Evolutionary conservation across 164 flowering plant genomes (phyloP).

Genomic region (Euptelea pleiosperma): DNA sequence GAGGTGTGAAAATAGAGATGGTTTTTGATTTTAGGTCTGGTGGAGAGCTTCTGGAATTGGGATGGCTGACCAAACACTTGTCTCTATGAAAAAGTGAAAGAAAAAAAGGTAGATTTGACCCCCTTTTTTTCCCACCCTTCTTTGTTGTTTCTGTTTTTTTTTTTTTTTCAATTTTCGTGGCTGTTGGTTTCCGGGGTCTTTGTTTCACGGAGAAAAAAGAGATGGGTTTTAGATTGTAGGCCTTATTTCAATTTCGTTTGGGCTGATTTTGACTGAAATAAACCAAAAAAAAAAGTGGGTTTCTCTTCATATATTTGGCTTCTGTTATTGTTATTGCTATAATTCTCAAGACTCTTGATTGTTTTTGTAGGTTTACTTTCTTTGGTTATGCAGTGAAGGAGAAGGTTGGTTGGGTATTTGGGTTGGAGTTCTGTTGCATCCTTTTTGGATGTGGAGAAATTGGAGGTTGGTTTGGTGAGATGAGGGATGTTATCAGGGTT

Average conservation of each 20-base stretch:
- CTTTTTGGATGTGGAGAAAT: slow-evolving; percentile 42
- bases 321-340: slow-evolving; percentile 6
- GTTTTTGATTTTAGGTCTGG: slow-evolving; percentile 9
- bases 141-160: neutral
- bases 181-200: slow-evolving; percentile 1
- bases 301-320: neutral
- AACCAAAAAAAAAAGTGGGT: neutral
- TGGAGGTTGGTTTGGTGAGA: slow-evolving; percentile 48
- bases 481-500: slow-evolving; percentile 78
- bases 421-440: slow-evolving; percentile 12
- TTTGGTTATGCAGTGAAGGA: neutral
- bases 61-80: slow-evolving; percentile 12
- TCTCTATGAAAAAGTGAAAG: slow-evolving; percentile 8
- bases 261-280: too few species aligned
- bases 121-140: neutral
- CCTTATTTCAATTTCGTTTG: neutral
- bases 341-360: neutral
- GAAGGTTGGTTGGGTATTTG: slow-evolving; percentile 7
- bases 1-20: slow-evolving; percentile 2
- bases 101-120: slow-evolving; percentile 16
- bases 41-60: slow-evolving; percentile 13
- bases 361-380: neutral
- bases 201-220: slow-evolving; percentile 5
- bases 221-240: slow-evolving; percentile 3
- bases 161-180: slow-evolving; percentile 2